Conservation (phyloP, 108 stramenopile genomes). For the Skeletonema tropicum region DNA sequence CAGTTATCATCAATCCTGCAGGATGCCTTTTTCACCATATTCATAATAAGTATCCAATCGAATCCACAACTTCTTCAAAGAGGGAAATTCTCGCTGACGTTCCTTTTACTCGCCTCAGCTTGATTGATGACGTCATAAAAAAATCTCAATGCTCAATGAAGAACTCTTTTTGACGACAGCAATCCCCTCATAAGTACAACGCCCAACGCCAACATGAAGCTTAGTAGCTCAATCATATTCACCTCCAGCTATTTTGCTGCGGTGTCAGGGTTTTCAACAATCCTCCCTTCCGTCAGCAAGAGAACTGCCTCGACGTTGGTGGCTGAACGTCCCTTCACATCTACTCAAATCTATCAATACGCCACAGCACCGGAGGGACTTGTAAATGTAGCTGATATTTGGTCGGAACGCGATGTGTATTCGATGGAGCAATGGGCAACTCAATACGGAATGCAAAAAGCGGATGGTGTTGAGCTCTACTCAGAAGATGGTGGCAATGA, state of each 20-base stretch:
- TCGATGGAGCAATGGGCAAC: conserved; percentile 60
- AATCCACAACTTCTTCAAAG: too few species aligned
- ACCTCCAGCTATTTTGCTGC: background rate
- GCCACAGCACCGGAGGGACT: background rate
- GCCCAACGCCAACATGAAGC: background rate
- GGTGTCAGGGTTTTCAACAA: background rate
- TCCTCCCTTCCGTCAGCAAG: background rate
- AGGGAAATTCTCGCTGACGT: too few species aligned
- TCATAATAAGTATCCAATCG: too few species aligned
- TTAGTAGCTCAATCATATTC: background rate
- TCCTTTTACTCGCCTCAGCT: too few species aligned
- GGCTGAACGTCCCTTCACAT: conserved; percentile 2
- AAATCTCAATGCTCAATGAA: too few species aligned
- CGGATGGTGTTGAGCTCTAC: conserved; percentile 52
- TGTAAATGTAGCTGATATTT: background rate
- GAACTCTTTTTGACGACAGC: too few species aligned
- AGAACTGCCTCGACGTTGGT: background rate
- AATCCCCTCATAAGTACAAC: too few species aligned
- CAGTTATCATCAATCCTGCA: too few species aligned
- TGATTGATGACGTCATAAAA: too few species aligned
- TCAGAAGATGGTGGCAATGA: conserved; percentile 33
- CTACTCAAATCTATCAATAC: background rate
- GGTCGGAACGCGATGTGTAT: conserved; percentile 46
- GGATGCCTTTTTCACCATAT: too few species aligned
- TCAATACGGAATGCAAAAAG: conserved; percentile 54